A percentile compares a stretch with the other conserved stretches of the same genome.
These are phyloP conservation scores for Verticillium zaregamsianum DNA, from an alignment of 2,329 filamentous ascomycete species.

Conservation along the genomic window DNA sequence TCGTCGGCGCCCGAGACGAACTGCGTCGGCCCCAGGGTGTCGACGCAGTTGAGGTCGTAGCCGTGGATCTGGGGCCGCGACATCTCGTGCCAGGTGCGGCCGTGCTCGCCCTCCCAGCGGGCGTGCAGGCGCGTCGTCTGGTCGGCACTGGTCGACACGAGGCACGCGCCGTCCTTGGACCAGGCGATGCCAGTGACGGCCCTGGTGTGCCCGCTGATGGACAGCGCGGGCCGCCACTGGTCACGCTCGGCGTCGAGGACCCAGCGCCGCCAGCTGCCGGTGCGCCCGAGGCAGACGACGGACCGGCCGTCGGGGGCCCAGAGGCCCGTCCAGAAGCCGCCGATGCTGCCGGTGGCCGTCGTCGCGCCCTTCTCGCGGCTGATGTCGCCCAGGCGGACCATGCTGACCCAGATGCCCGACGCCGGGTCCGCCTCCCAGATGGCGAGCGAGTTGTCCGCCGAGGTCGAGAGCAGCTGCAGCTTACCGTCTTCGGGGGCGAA, in stretches of 20 bases:
- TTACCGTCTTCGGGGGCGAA: slow-evolving; percentile 44
- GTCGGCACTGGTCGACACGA: slow-evolving; percentile 85
- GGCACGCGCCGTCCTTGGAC: slow-evolving; percentile 75
- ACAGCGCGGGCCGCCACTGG: slow-evolving; percentile 72
- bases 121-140: slow-evolving; percentile 90
- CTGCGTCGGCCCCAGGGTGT: slow-evolving; percentile 64
- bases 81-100: slow-evolving; percentile 86
- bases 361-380: slow-evolving; percentile 94
- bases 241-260: slow-evolving; percentile 55
- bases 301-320: slow-evolving; percentile 77
- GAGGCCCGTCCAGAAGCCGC: slow-evolving; percentile 92
- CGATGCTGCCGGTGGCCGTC: slow-evolving; percentile 90
- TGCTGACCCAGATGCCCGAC: slow-evolving; percentile 89
- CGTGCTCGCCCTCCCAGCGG: slow-evolving; percentile 57
- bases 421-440: slow-evolving; percentile 84
- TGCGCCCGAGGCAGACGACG: slow-evolving; percentile 80
- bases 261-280: slow-evolving; percentile 92
- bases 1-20: slow-evolving; percentile 97
- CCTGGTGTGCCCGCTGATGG: slow-evolving; percentile 78
- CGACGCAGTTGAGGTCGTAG: slow-evolving; percentile 94
- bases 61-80: slow-evolving; percentile 94
- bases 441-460: slow-evolving; percentile 89
- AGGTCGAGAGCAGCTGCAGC: slow-evolving; percentile 78
- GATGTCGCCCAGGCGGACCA: slow-evolving; percentile 83
- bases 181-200: slow-evolving; percentile 80